phyloP scores from a whole-genome alignment of 164 flowering plant species.

The Macadamia integrifolia region DNA sequence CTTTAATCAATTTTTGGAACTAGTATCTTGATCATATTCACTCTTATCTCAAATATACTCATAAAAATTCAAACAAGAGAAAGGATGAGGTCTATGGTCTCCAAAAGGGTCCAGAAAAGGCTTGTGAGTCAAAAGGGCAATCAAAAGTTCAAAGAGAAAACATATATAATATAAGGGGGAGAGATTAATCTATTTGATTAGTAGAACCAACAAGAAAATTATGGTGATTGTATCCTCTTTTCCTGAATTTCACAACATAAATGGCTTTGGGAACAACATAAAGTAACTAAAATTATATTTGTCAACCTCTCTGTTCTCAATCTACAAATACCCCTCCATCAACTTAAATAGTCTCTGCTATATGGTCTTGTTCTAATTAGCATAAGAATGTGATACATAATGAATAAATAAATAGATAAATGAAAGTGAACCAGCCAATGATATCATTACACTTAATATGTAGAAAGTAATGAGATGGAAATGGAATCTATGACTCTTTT shows the following conservation, averaged over 20 bases:
- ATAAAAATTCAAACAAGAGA: neutral
- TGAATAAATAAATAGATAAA: no score
- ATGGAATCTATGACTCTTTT: constrained; percentile 41
- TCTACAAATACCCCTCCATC: constrained; percentile 26
- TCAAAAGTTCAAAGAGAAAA: constrained; percentile 24
- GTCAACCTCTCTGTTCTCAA: constrained; percentile 37
- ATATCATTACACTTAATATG: neutral
- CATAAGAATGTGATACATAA: neutral
- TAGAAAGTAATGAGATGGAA: neutral
- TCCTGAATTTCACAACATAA: constrained; percentile 21
- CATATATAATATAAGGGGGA: constrained; percentile 15
- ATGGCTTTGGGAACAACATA: constrained; percentile 55
- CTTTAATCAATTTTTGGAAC: neutral
- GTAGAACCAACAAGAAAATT: constrained; percentile 20
- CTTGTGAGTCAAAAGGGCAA: constrained; percentile 35
- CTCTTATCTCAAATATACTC: neutral
- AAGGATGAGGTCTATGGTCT: constrained; percentile 11
- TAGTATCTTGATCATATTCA: neutral
- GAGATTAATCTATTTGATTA: constrained; percentile 20
- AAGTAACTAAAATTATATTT: constrained; percentile 29
- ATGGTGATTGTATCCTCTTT: constrained; percentile 10
- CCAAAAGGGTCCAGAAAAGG: constrained; percentile 35
- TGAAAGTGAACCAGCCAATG: no score
- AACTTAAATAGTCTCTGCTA: constrained; percentile 21
- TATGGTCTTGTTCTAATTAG: constrained; percentile 7